Evolutionary conservation across 805 yeast genomes (phyloP), one percentile per base, ranked within the genome.

Genomic region (Candida ovalis): DNA sequence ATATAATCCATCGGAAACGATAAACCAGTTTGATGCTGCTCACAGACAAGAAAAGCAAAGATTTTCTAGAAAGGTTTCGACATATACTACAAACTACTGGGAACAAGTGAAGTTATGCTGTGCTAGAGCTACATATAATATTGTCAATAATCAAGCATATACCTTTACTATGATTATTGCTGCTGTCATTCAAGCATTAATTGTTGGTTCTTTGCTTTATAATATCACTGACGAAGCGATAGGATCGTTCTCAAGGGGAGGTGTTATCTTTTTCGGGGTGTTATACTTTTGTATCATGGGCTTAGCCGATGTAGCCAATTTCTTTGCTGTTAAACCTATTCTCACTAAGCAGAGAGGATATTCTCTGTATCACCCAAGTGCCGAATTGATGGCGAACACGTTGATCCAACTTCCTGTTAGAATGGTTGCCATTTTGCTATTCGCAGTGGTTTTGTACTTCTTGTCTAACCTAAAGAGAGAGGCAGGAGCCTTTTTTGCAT

Each of bases 241-340:
- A 8, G 83, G 85, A 46, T 77, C 83, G 40, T 81, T 77, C 61
- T 75, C 81, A 49, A 74, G 87, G 68, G 82, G 84, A 64, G 86
- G 86, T 61, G 66, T 78, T 37, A 65, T 83, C 63, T 83, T 82
- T 67, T 81, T 79, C 59, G 77, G 82, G 33, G 72, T 81, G 43
- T 68, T 83, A 46, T 82, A 76, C 55, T 81, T 79, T 62, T 80
- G 84, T 40, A 73, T 82, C 55, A 75, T 84, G 45, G 75, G 84
- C 9, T 65, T 82, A 49, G 81, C 85, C 56, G 88, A 81, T 66
- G 78, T 82, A 48, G 73, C 82, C 58, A 63, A 76, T 9, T 68
- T 82, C 47, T 83, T 80, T 57, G 78, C 78, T 50, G 77, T 77
- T 48, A 78, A 86, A 67, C 81, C 84, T 24, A 80, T 82, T 56